Evolutionary conservation across 2,329 filamentous ascomycete species (phyloP), one percentile per base, ranked within the genome.

Genomic region (Chrysoporthe puriensis): DNA sequence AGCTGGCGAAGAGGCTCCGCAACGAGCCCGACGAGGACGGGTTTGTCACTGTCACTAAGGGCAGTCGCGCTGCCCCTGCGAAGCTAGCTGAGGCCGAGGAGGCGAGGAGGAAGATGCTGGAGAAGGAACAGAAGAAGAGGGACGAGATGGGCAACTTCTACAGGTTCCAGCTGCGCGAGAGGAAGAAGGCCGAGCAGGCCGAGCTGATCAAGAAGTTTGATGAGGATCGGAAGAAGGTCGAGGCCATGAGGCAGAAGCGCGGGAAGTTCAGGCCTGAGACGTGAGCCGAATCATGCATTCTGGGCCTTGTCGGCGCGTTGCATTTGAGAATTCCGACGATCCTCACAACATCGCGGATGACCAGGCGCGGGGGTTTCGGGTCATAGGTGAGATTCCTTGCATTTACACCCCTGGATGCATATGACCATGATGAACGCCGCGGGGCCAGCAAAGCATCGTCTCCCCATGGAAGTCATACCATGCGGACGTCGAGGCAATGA

Each of bases 11-110:
- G 80, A 82, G 86, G 66, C 82, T 90, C 70, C 88, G 92, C 69
- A 90, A 91, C 72, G 90, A 93, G 74, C 93, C 95, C 0, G 96
- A 99, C 77, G 94, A 93, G 75, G 96, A 99, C 78, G 96, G 96
- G 1, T 99, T 99, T 77, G 86, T 98, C 61, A 98, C 94, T 3
- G 96, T 99, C 34, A 91, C 90, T 1, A 86, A 92, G 65, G 94
- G 94, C 36, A 91, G 92, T 50, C 84, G 90, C 67, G 85, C 85
- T 7, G 91, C 90, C n/a, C 89, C 92, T 1, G 94, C 92, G 1
- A 86, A 90, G 65, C 85, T 89, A 70, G 90, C 90, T 72, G 93
- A 91, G 73, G 88, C 89, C 18, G 86, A 89, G 75, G 86, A 88
- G 72, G 84, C 84, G 65, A 82, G 79, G 71, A 80, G 80, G 74